A percentile compares a stretch with the other conserved stretches of the same genome.
These are phyloP conservation scores for Penicillium atrosanguineum DNA, from an alignment of 495 filamentous ascomycete species.

Conservation along the genomic window DNA sequence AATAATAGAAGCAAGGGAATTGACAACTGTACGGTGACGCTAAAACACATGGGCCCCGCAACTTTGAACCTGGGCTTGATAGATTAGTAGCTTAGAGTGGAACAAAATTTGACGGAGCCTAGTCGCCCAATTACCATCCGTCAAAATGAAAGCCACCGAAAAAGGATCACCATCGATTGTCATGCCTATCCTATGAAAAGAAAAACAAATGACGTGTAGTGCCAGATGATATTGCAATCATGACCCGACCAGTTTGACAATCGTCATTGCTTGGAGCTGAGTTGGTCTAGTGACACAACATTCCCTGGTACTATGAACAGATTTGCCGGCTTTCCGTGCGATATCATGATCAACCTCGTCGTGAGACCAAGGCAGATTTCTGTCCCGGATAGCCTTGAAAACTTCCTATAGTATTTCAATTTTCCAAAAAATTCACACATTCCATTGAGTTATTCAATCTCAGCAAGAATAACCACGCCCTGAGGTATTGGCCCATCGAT, in stretches of 20 bases:
- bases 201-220: conserved; percentile 7
- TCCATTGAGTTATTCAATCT: background rate
- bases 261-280: background rate
- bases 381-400: background rate
- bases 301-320: conserved; percentile 6
- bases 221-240: background rate
- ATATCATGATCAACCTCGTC: conserved; percentile 1
- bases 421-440: background rate
- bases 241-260: conserved; percentile 1
- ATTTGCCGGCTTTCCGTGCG: background rate
- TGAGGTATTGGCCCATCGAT: too few relatives aligned
- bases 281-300: conserved; percentile 1
- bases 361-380: background rate
- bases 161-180: background rate
- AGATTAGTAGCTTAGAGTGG: background rate
- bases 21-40: background rate
- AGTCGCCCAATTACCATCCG: background rate
- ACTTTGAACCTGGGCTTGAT: background rate
- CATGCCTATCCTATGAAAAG: background rate
- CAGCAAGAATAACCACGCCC: too few relatives aligned
- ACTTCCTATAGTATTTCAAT: background rate
- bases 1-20: background rate
- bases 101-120: background rate
- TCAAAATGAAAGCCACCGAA: background rate
- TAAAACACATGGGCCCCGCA: background rate